Evolutionary conservation across 371 early-diverging fungal species (phyloP), one percentile per base, ranked within the genome.

Genomic region (Batrachochytrium dendrobatidis): DNA sequence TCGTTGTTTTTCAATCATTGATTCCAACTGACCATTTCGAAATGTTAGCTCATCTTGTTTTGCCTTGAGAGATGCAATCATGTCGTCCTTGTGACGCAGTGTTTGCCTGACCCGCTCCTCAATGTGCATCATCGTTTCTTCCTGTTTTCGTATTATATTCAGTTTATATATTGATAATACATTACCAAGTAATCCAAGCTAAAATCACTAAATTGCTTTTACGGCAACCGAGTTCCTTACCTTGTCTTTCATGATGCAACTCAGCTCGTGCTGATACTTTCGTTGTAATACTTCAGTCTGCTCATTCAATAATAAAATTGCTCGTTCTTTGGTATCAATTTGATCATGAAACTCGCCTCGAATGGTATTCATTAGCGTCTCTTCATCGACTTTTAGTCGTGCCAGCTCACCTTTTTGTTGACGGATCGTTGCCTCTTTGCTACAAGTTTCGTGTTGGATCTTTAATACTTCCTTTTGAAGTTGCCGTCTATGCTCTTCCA

Each of bases 1-100:
- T 44, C 80, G 55, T 56, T 78, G 76, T 53, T 73, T 57, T 48
- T 79, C 80, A 2, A 79, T 65, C 34, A 77, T 57, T 43, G 51
- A 28, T 52, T 73, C 72, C 35, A 79, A 53, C 25, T 76, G 68
- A 24, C 15, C 44, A 51, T 60, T 68, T 10, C 59, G 24, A 7
- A 66, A 53, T 3, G 28, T 22, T 56, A 66, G 30, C 26, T 76
- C 80, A 25, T 76, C 71, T 20, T 63, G 49, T 48, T 76, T 66
- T 2, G 51, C 17, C 33, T 59, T 53, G 28, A 78, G 50, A n/a
- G 39, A 22, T 22, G 32, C 45, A n/a, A 76, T 61, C 7, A 60
- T 34, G 22, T 76, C 66, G 30, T 79, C 80, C 54, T 78, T 76
- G 1, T 30, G 4, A 0, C 28, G 29, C 3, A 79, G 35, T 6